Conservation (phyloP, 345 rosid genomes). For the Dipteronia sinensis region DNA sequence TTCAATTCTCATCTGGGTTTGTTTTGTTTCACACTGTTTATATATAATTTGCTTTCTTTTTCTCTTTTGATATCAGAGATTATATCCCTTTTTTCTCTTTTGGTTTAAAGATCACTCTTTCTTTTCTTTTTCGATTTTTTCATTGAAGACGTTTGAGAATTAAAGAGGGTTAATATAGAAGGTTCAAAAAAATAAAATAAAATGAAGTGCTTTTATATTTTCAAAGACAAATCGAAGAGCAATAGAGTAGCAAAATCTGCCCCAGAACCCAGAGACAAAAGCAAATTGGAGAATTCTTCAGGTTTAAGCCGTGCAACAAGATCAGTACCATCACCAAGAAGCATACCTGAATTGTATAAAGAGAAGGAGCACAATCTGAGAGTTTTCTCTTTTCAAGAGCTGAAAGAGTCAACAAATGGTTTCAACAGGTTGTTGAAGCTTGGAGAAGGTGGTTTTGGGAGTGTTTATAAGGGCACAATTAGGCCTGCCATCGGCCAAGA, state of each 20-base stretch:
- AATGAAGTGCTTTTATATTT: conserved; percentile 48
- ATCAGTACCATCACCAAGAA: conserved; percentile 64
- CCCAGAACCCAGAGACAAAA: conserved; percentile 45
- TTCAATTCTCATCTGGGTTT: not conserved
- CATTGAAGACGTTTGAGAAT: not conserved
- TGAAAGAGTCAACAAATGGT: conserved; percentile 66
- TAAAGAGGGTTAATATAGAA: not conserved
- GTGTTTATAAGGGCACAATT: conserved; percentile 80
- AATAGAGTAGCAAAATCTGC: conserved; percentile 49
- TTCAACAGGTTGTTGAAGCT: conserved; percentile 68
- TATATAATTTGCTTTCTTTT: not conserved
- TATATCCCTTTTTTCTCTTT: not conserved
- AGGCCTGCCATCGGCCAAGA: conserved; percentile 32
- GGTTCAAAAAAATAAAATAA: not conserved
- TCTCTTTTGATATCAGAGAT: not conserved
- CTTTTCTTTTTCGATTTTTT: not conserved
- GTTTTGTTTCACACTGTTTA: not conserved
- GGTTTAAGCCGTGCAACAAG: conserved; percentile 30
- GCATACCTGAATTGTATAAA: conserved; percentile 62
- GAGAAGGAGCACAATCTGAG: conserved; percentile 60
- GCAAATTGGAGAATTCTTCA: conserved; percentile 21
- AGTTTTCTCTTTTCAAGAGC: conserved; percentile 67
- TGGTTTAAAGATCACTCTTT: not conserved
- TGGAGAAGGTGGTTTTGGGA: conserved; percentile 98
- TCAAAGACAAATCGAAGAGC: conserved; percentile 50